These are phyloP conservation scores for Hyphodiscus hymeniophilus DNA, from an alignment of 495 filamentous ascomycete species.

Conservation along the genomic window DNA sequence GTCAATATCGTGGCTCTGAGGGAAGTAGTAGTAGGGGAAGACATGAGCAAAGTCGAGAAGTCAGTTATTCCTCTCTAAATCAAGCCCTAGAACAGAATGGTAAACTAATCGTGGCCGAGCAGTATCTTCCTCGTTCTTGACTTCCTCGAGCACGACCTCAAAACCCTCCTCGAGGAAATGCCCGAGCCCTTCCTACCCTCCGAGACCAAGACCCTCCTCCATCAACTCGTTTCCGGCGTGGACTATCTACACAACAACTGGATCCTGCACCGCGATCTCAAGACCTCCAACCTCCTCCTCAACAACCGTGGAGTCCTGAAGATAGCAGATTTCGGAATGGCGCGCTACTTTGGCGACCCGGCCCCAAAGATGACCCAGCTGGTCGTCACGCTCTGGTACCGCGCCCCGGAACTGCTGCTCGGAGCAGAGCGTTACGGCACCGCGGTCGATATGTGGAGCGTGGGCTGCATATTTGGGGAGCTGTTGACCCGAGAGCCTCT, in stretches of 20 bases:
- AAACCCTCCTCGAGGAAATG: constrained; percentile 89
- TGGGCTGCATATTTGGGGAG: constrained; percentile 96
- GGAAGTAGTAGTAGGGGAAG: constrained; percentile 80
- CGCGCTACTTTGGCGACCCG: constrained; percentile 78
- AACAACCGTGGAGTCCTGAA: constrained; percentile 95
- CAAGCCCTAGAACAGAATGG: too few relatives aligned
- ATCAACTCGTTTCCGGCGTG: constrained; percentile 74
- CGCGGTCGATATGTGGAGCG: constrained; percentile 88
- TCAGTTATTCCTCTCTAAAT: constrained; percentile 39
- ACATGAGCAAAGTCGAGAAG: constrained; percentile 58
- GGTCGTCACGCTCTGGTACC: constrained; percentile 97
- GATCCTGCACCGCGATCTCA: constrained; percentile 95
- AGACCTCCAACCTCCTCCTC: constrained; percentile 91
- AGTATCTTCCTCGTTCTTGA: constrained; percentile 96
- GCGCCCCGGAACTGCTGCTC: constrained; percentile 82
- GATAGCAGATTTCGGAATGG: constrained; percentile 97
- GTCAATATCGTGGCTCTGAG: constrained; percentile 68
- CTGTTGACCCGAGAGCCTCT: constrained; percentile 76
- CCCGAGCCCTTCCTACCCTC: constrained; percentile 87
- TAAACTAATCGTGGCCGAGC: constrained; percentile 2
- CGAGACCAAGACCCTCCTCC: constrained; percentile 83
- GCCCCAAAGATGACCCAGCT: constrained; percentile 80
- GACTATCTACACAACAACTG: constrained; percentile 82
- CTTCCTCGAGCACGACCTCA: constrained; percentile 96
- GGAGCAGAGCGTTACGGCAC: constrained; percentile 68